Evolutionary conservation across 345 rosid genomes (phyloP), one percentile per base, ranked within the genome.

Genomic region (Murraya paniculata): DNA sequence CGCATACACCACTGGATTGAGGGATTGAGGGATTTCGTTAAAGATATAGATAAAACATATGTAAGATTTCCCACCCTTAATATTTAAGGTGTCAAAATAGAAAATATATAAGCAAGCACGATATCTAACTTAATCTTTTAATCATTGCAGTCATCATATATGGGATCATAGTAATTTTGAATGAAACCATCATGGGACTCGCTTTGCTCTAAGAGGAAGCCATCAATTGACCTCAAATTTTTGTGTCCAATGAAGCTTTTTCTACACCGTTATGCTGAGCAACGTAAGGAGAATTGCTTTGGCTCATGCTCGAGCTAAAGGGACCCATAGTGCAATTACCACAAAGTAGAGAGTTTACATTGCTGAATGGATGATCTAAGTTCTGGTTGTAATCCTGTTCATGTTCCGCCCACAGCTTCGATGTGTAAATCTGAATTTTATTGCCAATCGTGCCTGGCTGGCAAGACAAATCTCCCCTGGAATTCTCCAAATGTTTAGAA

Each of bases 91-190:
- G 19, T 68, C 18, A 16, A 28, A 30, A 64, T 9, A 11, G 16
- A 19, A 27, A 6, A 16, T 7, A 7, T 50, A 72, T 0, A 64
- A 74, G 28, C 36, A 78, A 65, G 57, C 8, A 79, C 74, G 59
- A 74, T 50, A 53, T 24, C 33, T 7, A 64, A 30, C 77, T 68
- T 85, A 93, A 97, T 91, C 85, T 85, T 81, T 89, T 91, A 78
- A 88, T 81, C 92, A 89, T 85, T 70, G 89, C 86, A 59, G 79
- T 85, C 92, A 90, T 82, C 27, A 96, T 84, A 68, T 89, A 93
- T 75, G 30, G 90, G 85, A 18, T 89, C 93, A 4, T 86, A 86
- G 74, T 79, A 84, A 35, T 84, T 84, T 39, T 90, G 88, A 24
- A 74, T 69, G 71, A 84, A 82, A 56, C 83, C 81, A 81, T 86